Conservation (phyloP, 2,329 filamentous ascomycete genomes). For the Leptosphaerulina australis region DNA sequence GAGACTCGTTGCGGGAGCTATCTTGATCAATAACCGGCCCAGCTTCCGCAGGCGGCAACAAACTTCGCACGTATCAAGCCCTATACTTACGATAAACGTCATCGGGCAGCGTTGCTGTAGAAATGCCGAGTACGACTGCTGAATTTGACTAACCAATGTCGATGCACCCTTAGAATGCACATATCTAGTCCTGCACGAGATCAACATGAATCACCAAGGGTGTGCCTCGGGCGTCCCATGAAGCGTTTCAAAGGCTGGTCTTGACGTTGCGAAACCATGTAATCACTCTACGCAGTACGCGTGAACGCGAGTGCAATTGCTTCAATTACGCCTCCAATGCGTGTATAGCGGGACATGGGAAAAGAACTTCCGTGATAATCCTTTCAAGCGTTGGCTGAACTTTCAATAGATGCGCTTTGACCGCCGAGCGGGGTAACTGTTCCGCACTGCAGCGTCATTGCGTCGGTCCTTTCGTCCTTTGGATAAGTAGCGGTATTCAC, state of each 20-base stretch:
- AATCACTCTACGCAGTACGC: constrained; percentile 14
- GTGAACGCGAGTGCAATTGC: constrained; percentile 8
- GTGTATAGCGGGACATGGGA: constrained; percentile 9
- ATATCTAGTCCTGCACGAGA: constrained; percentile 13
- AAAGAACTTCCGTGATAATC: constrained; percentile 23
- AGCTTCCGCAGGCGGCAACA: constrained; percentile 10
- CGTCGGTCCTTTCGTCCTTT: constrained; percentile 27
- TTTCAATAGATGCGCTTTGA: constrained; percentile 25
- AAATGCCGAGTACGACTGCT: constrained; percentile 1
- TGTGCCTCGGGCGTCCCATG: constrained; percentile 13
- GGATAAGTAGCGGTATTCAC: constrained; percentile 20
- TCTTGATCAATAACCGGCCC: constrained; percentile 9
- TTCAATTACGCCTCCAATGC: constrained; percentile 14
- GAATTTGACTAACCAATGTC: constrained; percentile 3
- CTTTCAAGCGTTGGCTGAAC: constrained; percentile 29
- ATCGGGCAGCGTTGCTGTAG: constrained; percentile 14
- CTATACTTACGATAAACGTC: constrained; percentile 1
- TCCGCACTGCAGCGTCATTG: constrained; percentile 27
- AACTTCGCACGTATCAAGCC: constrained; percentile 4
- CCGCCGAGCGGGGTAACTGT: constrained; percentile 30
- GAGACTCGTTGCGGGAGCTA: constrained; percentile 10
- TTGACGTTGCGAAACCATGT: constrained; percentile 14
- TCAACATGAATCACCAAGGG: constrained; percentile 18
- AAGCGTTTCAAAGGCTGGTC: constrained; percentile 12
- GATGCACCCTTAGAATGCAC: constrained; percentile 8